Evolutionary conservation across 495 filamentous ascomycete genomes (phyloP).

Genomic region (Aspergillus funiculosus): DNA sequence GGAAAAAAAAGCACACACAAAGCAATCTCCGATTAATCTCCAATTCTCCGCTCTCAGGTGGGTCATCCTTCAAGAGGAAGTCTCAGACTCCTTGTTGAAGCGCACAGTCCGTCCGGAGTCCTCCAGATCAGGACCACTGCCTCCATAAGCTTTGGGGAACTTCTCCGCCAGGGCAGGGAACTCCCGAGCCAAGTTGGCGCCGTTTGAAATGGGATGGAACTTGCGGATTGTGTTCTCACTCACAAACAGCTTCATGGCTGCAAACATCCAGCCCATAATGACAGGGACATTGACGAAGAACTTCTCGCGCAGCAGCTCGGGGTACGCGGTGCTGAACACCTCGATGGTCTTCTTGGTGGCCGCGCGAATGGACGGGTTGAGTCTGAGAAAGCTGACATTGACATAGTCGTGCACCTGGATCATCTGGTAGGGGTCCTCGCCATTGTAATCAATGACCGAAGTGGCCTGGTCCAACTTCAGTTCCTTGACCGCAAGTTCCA

Average conservation of each 20-base stretch:
- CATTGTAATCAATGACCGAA: conserved; percentile 64
- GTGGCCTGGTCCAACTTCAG: conserved; percentile 62
- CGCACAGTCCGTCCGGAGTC: conserved; percentile 26
- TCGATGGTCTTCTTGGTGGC: conserved; percentile 74
- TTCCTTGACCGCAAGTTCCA: conserved; percentile 72
- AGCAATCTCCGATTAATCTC: neutral
- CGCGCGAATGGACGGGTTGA: conserved; percentile 60
- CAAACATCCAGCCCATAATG: conserved; percentile 83
- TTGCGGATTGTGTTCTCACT: conserved; percentile 76
- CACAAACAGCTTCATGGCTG: conserved; percentile 71
- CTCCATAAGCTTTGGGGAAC: conserved; percentile 65
- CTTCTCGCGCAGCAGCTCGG: conserved; percentile 81
- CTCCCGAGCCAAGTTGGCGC: conserved; percentile 60
- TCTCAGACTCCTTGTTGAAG: conserved; percentile 18
- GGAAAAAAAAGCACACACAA: neutral
- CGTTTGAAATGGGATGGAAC: conserved; percentile 75
- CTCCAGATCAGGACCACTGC: conserved; percentile 48
- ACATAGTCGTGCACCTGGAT: conserved; percentile 89
- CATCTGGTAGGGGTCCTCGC: conserved; percentile 76
- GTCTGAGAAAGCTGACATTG: conserved; percentile 71
- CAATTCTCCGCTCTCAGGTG: neutral
- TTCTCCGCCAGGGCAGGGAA: conserved; percentile 54
- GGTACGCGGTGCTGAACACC: conserved; percentile 71
- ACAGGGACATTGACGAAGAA: conserved; percentile 88
- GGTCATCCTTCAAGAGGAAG: neutral